Evolutionary conservation across 768 basidiomycete species (phyloP).

Genomic region (Mycena venus): DNA sequence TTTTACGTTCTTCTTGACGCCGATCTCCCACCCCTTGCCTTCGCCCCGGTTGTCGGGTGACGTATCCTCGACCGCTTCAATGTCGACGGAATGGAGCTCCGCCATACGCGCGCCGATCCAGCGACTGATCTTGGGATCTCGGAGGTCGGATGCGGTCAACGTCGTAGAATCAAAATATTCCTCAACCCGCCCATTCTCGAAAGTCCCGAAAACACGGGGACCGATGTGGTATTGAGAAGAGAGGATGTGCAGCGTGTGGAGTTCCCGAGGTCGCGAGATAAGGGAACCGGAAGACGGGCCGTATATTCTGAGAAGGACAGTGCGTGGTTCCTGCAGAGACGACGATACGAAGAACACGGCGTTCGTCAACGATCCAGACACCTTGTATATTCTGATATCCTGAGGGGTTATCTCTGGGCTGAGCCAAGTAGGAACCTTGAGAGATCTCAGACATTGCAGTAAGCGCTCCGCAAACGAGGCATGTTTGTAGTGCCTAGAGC

Average conservation of each 20-base stretch:
- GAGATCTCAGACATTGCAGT: constrained; percentile 65
- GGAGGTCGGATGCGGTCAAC: constrained; percentile 81
- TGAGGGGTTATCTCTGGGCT: constrained; percentile 59
- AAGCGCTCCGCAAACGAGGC: constrained; percentile 66
- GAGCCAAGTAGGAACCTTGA: constrained; percentile 74
- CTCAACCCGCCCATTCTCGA: constrained; percentile 95
- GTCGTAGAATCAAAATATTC: constrained; percentile 94
- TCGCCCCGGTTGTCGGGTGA: constrained; percentile 52
- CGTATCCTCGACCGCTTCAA: constrained; percentile 71
- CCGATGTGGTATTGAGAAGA: constrained; percentile 92
- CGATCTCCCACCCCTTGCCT: constrained; percentile 68
- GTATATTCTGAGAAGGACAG: constrained; percentile 91
- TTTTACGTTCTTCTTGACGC: constrained; percentile 74
- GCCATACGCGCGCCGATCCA: constrained; percentile 97
- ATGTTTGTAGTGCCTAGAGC: constrained; percentile 74
- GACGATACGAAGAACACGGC: constrained; percentile 97
- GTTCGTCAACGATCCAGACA: constrained; percentile 95
- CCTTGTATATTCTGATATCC: constrained; percentile 76
- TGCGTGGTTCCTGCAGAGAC: constrained; percentile 61
- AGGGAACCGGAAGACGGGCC: constrained; percentile 88
- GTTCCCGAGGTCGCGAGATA: constrained; percentile 89
- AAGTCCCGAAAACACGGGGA: constrained; percentile 93
- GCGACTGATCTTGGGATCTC: constrained; percentile 79
- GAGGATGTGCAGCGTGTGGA: constrained; percentile 89
- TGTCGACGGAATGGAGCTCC: constrained; percentile 93